Evolutionary conservation across 2,329 filamentous ascomycete genomes (phyloP).

Genomic region (Talaromyces rugulosus): DNA sequence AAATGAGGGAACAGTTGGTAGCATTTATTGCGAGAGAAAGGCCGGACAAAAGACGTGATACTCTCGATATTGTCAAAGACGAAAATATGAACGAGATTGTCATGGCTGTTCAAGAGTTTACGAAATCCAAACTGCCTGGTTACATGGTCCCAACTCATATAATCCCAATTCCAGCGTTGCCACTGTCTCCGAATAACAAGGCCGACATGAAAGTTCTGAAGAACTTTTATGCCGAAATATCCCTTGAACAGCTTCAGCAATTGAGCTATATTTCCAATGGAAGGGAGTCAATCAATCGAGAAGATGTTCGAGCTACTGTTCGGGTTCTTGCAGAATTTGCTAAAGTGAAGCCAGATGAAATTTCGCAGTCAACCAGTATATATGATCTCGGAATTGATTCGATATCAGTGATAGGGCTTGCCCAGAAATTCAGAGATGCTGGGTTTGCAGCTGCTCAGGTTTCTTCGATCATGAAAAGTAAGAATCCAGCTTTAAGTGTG

Average conservation of each 20-base stretch:
- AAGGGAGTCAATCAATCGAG: conserved; percentile 28
- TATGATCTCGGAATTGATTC: conserved; percentile 88
- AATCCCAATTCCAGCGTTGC: conserved; percentile 65
- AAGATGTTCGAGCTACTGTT: conserved; percentile 47
- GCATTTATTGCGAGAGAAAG: conserved; percentile 58
- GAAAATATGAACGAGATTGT: conserved; percentile 39
- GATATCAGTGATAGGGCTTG: conserved; percentile 71
- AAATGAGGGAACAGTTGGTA: conserved; percentile 77
- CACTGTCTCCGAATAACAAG: conserved; percentile 86
- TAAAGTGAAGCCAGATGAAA: conserved; percentile 37
- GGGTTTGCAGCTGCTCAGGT: conserved; percentile 61
- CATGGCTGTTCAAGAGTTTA: conserved; percentile 55
- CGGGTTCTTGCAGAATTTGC: conserved; percentile 53
- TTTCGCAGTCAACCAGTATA: conserved; percentile 60
- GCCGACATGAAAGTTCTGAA: conserved; percentile 69
- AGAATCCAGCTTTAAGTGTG: conserved; percentile 12
- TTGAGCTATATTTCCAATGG: conserved; percentile 40
- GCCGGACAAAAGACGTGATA: conserved; percentile 13
- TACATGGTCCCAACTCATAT: conserved; percentile 94
- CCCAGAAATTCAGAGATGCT: conserved; percentile 57
- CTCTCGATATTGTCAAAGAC: conserved; percentile 32
- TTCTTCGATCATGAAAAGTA: conserved; percentile 62
- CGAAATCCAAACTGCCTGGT: conserved; percentile 63
- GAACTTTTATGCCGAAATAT: conserved; percentile 60
- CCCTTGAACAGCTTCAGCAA: conserved; percentile 57